A percentile compares a stretch with the other conserved stretches of the same genome.
These are phyloP conservation scores for Paraconiothyrium brasiliense DNA, from an alignment of 2,329 filamentous ascomycete genomes.

Conservation along the genomic window DNA sequence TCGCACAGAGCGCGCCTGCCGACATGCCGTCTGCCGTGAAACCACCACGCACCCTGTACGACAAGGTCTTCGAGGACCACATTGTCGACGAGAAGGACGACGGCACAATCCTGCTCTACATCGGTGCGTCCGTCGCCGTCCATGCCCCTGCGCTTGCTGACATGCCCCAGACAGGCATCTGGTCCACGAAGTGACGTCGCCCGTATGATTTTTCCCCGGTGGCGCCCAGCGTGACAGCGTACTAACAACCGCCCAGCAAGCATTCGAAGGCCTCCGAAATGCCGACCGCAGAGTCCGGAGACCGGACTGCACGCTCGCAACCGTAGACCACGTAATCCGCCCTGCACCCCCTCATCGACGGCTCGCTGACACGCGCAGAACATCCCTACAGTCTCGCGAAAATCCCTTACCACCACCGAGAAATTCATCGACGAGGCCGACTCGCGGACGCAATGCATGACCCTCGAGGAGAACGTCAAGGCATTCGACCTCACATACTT, in stretches of 20 bases:
- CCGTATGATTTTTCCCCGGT: constrained; percentile 64
- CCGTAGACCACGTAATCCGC: constrained; percentile 86
- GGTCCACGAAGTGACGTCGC: constrained; percentile 98
- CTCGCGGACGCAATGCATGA: constrained; percentile 91
- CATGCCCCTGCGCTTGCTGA: constrained; percentile 31
- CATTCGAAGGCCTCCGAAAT: constrained; percentile 94
- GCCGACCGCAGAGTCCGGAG: constrained; percentile 86
- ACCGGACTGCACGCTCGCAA: constrained; percentile 95
- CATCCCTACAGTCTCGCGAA: constrained; percentile 89
- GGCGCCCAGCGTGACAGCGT: constrained; percentile 5
- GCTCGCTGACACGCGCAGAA: constrained; percentile 66
- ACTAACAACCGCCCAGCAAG: constrained; percentile 71
- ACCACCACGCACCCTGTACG: constrained; percentile 86
- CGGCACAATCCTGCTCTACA: constrained; percentile 91
- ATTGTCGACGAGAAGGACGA: constrained; percentile 95
- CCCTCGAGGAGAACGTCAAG: constrained; percentile 96
- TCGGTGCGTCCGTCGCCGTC: constrained; percentile 68
- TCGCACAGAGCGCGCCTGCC: constrained; percentile 26
- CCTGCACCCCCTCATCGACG: constrained; percentile 5
- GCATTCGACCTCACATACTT: constrained; percentile 98
- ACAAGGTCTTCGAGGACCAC: constrained; percentile 96
- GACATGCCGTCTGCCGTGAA: constrained; percentile 78
- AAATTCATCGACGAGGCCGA: constrained; percentile 96
- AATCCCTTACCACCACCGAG: constrained; percentile 91
- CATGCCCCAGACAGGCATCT: constrained; percentile 80